Conservation (phyloP, 495 filamentous ascomycete genomes). For the Xylaria scruposa region DNA sequence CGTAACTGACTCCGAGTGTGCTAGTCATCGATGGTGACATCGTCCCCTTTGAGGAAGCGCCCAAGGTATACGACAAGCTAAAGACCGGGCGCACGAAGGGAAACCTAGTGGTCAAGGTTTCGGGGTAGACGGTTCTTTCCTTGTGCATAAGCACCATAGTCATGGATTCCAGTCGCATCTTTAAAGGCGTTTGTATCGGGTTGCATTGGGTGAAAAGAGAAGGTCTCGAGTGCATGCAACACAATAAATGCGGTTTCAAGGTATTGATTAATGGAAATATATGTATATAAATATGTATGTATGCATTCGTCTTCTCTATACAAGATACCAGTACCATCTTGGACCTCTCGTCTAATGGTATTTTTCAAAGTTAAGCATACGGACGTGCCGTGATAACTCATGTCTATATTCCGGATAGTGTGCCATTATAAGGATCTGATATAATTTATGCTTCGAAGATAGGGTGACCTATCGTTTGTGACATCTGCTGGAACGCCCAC, state of each 20-base stretch:
- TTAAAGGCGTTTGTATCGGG: not conserved
- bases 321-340: not conserved
- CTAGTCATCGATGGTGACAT: constrained; percentile 60
- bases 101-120: constrained; percentile 70
- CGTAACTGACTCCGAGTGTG: too few relatives aligned
- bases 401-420: constrained; percentile 1
- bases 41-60: constrained; percentile 66
- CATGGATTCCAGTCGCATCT: not conserved
- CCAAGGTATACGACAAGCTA: constrained; percentile 68
- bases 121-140: constrained; percentile 1
- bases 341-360: constrained; percentile 11
- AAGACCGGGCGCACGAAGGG: constrained; percentile 67
- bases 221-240: not conserved
- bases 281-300: constrained; percentile 10
- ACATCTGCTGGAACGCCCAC: not conserved
- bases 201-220: not conserved
- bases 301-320: constrained; percentile 16
- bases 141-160: not conserved
- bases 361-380: constrained; percentile 3
- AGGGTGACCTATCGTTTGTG: not conserved
- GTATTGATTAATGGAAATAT: not conserved
- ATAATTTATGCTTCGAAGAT: constrained; percentile 3
- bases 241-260: not conserved
- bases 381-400: not conserved
- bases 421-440: constrained; percentile 3